Base-by-base conservation (phyloP, 2,329 filamentous ascomycete species). In the Aspergillus arachidicola region DNA sequence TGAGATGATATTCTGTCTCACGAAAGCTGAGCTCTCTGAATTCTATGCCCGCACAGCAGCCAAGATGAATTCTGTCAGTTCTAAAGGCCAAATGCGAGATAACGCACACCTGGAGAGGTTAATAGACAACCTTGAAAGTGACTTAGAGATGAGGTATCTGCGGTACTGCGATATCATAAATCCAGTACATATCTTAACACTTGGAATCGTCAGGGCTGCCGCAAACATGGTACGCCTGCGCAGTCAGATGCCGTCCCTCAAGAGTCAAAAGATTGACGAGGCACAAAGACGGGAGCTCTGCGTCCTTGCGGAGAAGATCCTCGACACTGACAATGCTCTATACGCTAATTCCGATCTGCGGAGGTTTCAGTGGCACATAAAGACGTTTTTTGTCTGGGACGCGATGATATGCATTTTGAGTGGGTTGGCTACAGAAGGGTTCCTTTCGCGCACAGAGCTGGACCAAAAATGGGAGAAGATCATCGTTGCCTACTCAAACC, bases 321-420 rank as follows among this genome's bases (percentile, higher is more conserved):
- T 67, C 10, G 75, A 75, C 34, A 69, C 80, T 64, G 64, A 69
- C 0, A 69, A 76, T 5, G 73, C 76, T 1, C 67, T 81, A 10
- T 78, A 80, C 32, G 73, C 70, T 1, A 79, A 78, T 43, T 71
- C 73, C 34, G 70, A 70, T 10, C 69, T 79, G 57, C 69, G 73
- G 28, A 71, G 73, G 16, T 83, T 78, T 62, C 69, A 72, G 26
- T 83, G 81, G 80, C 79, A 82, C 56, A 71, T 78, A 38, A 73
- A 81, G 30, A 68, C 75, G 12, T 78, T 81, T 34, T 86, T 83
- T 66, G 73, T 80, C 36, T 85, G 83, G 82, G 82, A 84, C 59
- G 76, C 81, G 2, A 76, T 83, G 50, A 76, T 84, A 14, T 81
- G 81, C 66, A 71, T 85, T 30, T 71, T 85, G 34, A 76, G 68